Evolutionary conservation across 768 basidiomycete species (phyloP), one percentile per base, ranked within the genome.

Genomic region (Termitomyces sp.): DNA sequence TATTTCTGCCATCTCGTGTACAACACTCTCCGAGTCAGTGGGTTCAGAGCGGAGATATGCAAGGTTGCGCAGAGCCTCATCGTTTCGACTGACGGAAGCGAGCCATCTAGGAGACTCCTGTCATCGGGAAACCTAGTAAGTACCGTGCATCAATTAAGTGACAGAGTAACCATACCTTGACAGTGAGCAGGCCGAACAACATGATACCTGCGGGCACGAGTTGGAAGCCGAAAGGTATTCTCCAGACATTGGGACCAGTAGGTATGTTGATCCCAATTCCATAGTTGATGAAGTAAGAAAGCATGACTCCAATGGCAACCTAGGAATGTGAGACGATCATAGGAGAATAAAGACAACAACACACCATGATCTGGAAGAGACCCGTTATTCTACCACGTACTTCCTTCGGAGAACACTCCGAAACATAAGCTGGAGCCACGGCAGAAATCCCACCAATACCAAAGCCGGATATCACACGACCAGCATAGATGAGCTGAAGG

Each of bases 321-420:
- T 79, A n/a, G 58, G 2, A 16, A 15, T 5, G 10, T 42, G 31
- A 59, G 18, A 34, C 12, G 10, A 37, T n/a, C 20, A 50, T 4
- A 26, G 33, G 10, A 51, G 15, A 9, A 13, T 1, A 22, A 50
- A 1, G 9, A 39, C 48, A 15, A 52, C 16, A 7, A 51, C 72
- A 28, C 37, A 82, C 91, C 82, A 91, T 87, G 69, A 94, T 84
- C 69, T 94, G 92, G 79, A 93, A 93, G 33, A 90, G 66, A 45
- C 92, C 91, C 0, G 90, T 92, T 62, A 94, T 90, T 50, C 89
- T 80, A 6, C 92, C 92, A 60, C 93, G 86, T 6, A 92, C 88
- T 22, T 90, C 79, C 68, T 93, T 94, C 5, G 94, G 94, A 2
- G 86, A 80, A 69, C 91, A 92, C 69, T 95, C 94, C 10, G 89